These are phyloP conservation scores for Mycena galericulata DNA, from an alignment of 768 basidiomycete species.

Conservation along the genomic window DNA sequence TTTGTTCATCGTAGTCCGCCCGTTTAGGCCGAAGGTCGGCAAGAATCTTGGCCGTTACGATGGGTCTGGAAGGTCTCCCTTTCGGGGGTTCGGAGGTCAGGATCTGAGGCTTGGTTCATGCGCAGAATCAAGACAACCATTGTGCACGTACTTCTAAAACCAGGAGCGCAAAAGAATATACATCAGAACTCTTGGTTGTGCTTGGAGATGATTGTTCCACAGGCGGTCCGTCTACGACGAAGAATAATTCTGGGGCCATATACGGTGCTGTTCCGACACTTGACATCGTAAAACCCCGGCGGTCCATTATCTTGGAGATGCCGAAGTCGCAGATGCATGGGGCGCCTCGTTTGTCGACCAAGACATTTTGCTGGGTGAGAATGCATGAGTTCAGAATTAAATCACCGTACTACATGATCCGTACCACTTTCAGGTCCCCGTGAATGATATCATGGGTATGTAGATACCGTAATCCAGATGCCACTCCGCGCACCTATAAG, in stretches of 20 bases:
- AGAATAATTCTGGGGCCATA: slow-evolving; percentile 38
- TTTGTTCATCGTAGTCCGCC: background rate
- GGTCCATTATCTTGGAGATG: slow-evolving; percentile 28
- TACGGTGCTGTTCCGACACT: slow-evolving; percentile 33
- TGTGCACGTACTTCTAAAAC: slow-evolving; percentile 28
- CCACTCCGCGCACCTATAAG: background rate
- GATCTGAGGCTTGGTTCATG: background rate
- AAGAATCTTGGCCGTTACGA: background rate
- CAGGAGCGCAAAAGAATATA: slow-evolving; percentile 35
- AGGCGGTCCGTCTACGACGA: background rate
- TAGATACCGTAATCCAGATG: slow-evolving; percentile 1
- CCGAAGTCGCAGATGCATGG: slow-evolving; percentile 41
- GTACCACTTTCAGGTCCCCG: slow-evolving; percentile 11
- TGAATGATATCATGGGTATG: slow-evolving; percentile 2
- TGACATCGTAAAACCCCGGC: slow-evolving; percentile 22
- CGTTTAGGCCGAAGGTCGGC: slow-evolving; percentile 3
- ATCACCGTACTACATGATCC: background rate
- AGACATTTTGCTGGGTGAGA: slow-evolving; percentile 36
- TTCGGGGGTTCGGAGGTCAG: slow-evolving; percentile 19
- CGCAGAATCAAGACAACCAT: background rate
- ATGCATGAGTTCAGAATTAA: background rate
- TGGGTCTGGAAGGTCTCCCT: slow-evolving; percentile 1
- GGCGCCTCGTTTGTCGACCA: slow-evolving; percentile 33
- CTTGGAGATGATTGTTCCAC: background rate
- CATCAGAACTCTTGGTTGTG: slow-evolving; percentile 27